Base-by-base conservation (phyloP, 345 rosid genomes). In the Salix dunnii region DNA sequence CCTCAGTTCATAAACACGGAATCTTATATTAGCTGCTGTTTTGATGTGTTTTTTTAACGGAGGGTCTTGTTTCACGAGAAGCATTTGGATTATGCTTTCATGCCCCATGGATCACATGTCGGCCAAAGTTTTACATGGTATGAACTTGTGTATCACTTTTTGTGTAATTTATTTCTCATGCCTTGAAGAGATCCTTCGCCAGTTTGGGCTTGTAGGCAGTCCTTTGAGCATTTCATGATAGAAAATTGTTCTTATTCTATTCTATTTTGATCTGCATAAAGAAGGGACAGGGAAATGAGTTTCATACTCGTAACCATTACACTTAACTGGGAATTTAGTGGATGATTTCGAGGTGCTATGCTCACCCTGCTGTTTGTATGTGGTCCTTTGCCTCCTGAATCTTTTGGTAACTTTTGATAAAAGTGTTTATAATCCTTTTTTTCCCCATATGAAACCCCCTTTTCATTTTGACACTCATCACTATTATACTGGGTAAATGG, bases 121-220 rank as follows among this genome's bases (percentile, higher is more conserved):
- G 4, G 63, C 27, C 25, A 64, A 67, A 23, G 62, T 35, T 48
- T 55, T 70, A 25, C 73, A 53, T 55, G 78, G 78, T 76, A 76
- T 25, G 42, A 18, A 18, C 25, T 64, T 74, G 23, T 16, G 23
- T 6, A 42, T 30, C 30, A 11, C 17, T 25, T 6, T 42, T 38
- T 28, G 53, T 63, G 31, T 30, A 7, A 65, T 38, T 16, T 49
- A 42, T 74, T 42, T 66, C 16, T 33, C 18, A 42, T 30, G 53
- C 12, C 28, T 2, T 42, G 68, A 7, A 7, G 48, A 40, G 12
- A 43, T 74, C 65, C 16, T n/a, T 33, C 20, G 10, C 21, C 7
- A 33, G 18, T 28, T 49, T 74, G 46, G 35, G 42, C 42, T 20
- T 74, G 48, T 13, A 25, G 68, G 28, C 51, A 73, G 27, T 12